Evolutionary conservation across 495 filamentous ascomycete species (phyloP), one percentile per base, ranked within the genome.

Genomic region (Clohesyomyces aquaticus): DNA sequence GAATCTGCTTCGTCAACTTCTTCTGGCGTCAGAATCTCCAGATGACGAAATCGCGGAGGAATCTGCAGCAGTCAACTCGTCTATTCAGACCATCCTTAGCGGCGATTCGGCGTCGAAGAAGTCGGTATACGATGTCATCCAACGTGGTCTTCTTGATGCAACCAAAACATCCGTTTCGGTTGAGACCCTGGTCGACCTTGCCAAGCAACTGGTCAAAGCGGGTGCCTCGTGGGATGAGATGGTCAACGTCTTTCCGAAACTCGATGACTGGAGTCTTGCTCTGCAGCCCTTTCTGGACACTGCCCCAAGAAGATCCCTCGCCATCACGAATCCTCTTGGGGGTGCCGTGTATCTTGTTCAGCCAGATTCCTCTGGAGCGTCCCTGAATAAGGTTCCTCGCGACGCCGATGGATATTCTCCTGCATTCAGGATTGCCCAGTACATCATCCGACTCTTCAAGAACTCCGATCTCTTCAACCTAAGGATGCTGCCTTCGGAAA

Each of bases 371-470:
- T 43, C 28, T 10, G 52, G 9, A 11, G 10, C 25, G 21, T 14
- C 26, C n/a, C 19, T 23, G 38, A n/a, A 68, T 42, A 65, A 70
- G 47, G 63, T 82, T 21, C 67, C 78, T 23, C 76, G 86, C 42
- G 92, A 97, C 75, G 75, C 77, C 1, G 79, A 80, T 52, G 90
- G 89, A 1, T 84, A 84, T 21, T 91, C 91, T 0, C 77, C 83
- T 55, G 84, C 90, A 18, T 83, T 93, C 28, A 80, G 94, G 51
- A 86, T 95, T 77, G 83, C 87, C 18, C 74, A 83, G 45, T 96
- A 89, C 73, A 81, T 82, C 0, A 76, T 80, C 14, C 80, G 78
- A 51, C 68, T 92, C 12, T 61, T 93, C 14, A 73, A 68, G 0
- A 67, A 61, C 4, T 67, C 60, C 1, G 68, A 71, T 59, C 3